These are phyloP conservation scores for Conringia planisiliqua DNA, from an alignment of 345 rosid genomes.

Conservation along the genomic window DNA sequence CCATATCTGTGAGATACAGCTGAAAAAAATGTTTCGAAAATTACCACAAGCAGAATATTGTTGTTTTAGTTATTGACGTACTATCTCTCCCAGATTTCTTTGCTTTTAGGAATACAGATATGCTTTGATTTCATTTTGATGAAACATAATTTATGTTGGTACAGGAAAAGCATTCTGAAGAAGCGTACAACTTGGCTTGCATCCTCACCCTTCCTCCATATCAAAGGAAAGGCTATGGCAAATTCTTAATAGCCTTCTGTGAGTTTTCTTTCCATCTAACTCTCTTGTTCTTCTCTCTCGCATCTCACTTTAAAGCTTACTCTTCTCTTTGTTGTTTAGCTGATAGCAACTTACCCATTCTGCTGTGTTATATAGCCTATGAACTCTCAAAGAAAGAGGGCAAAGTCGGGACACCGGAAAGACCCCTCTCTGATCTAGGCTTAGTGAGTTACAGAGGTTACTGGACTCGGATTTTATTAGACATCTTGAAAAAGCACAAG, in stretches of 20 bases:
- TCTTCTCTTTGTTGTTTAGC: neutral
- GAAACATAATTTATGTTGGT: slow-evolving; percentile 19
- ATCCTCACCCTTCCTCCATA: slow-evolving; percentile 26
- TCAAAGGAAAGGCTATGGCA: too few species aligned
- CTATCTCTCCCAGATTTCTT: neutral
- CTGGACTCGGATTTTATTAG: slow-evolving; percentile 94
- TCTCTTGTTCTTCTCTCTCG: neutral
- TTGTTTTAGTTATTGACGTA: neutral
- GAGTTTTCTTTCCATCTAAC: slow-evolving; percentile 30
- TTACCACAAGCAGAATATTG: neutral
- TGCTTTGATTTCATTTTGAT: neutral
- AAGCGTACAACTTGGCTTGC: slow-evolving; percentile 95
- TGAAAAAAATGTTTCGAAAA: neutral
- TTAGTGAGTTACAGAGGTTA: slow-evolving; percentile 94
- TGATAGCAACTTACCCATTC: neutral
- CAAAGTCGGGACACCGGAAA: slow-evolving; percentile 98
- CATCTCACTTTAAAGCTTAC: neutral
- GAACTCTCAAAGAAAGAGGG: slow-evolving; percentile 99
- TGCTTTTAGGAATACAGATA: neutral
- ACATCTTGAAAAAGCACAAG: slow-evolving; percentile 96
- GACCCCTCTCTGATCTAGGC: slow-evolving; percentile 98
- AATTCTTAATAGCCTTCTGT: slow-evolving; percentile 62
- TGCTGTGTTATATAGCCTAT: slow-evolving; percentile 63
- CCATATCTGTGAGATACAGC: neutral
- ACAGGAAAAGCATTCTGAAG: slow-evolving; percentile 99